phyloP scores from a whole-genome alignment of 768 basidiomycete genomes.

The Rhodotorula graminis region DNA sequence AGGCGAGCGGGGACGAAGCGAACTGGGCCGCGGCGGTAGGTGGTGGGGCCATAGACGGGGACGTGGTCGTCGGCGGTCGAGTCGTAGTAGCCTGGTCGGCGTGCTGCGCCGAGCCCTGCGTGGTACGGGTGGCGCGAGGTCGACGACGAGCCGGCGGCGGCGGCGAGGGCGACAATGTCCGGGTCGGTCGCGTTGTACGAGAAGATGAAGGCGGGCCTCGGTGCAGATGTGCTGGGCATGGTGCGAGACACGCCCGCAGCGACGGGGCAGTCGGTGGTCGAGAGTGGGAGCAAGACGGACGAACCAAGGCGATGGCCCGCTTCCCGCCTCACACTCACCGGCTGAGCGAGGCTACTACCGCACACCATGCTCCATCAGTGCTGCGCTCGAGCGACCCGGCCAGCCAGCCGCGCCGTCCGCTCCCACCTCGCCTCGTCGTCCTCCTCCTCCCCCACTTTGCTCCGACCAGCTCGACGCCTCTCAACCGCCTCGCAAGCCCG shows the following conservation, averaged over 20 bases:
- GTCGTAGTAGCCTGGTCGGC: neutral
- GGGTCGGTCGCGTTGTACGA: conserved; percentile 13
- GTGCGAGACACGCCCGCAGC: neutral
- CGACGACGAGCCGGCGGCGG: neutral
- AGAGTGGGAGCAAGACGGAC: neutral
- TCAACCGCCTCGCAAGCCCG: neutral
- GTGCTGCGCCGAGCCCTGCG: neutral
- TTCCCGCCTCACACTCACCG: too few relatives aligned
- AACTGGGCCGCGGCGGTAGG: conserved; percentile 9
- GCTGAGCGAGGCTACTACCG: too few relatives aligned
- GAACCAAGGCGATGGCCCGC: neutral
- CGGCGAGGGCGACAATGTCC: neutral
- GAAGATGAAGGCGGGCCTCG: conserved; percentile 15
- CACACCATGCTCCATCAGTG: too few relatives aligned
- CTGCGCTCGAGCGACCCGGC: neutral
- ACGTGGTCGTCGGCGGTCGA: conserved; percentile 17
- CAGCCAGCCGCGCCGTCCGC: neutral
- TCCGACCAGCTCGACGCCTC: neutral
- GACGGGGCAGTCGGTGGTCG: too few relatives aligned
- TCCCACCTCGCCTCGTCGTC: too few relatives aligned
- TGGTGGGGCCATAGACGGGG: conserved; percentile 25
- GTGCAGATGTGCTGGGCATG: neutral
- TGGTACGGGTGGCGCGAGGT: neutral
- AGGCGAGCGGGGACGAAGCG: conserved; percentile 13
- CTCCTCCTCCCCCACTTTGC: neutral